A percentile compares a stretch with the other conserved stretches of the same genome.
Evolutionary conservation across 306 rosid genomes (phyloP).

Genomic region (Gastrolobium bilobum): DNA sequence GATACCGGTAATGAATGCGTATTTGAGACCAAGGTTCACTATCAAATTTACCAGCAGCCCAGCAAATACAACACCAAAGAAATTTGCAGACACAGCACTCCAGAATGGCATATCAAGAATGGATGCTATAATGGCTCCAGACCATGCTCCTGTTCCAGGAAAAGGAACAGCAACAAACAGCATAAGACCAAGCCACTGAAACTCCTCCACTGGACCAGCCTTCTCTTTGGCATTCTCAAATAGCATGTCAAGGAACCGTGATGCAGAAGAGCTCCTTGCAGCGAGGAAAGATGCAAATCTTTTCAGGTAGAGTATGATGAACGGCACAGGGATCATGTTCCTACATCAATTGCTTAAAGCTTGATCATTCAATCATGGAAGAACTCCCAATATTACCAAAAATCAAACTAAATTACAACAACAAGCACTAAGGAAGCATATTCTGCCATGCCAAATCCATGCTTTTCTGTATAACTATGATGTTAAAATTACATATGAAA

Average conservation of each 20-base stretch:
- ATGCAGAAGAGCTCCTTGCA: slow-evolving; percentile 67
- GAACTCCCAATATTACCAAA: slow-evolving; percentile 29
- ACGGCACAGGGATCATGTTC: slow-evolving; percentile 96
- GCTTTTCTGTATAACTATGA: slow-evolving; percentile 3
- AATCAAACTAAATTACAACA: slow-evolving; percentile 16
- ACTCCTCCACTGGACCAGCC: slow-evolving; percentile 95
- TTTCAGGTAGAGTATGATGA: slow-evolving; percentile 84
- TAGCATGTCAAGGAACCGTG: slow-evolving; percentile 70
- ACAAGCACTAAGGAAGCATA: slow-evolving; percentile 13
- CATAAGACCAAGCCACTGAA: slow-evolving; percentile 98
- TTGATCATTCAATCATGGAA: slow-evolving; percentile 37
- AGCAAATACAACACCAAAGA: slow-evolving; percentile 84
- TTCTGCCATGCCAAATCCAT: slow-evolving; percentile 21
- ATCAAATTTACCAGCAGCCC: slow-evolving; percentile 89
- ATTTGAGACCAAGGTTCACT: slow-evolving; percentile 91
- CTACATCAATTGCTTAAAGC: slow-evolving; percentile 55
- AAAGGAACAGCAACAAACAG: slow-evolving; percentile 96
- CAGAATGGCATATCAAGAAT: slow-evolving; percentile 96
- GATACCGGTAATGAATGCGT: slow-evolving; percentile 76
- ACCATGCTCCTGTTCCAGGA: slow-evolving; percentile 99
- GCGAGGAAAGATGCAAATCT: slow-evolving; percentile 77
- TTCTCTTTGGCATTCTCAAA: slow-evolving; percentile 84
- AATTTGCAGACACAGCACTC: slow-evolving; percentile 84
- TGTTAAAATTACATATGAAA: slow-evolving; percentile 18
- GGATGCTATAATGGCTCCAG: slow-evolving; percentile 89